Conservation (phyloP, 495 filamentous ascomycete species). For the Gamarada debralockiae region DNA sequence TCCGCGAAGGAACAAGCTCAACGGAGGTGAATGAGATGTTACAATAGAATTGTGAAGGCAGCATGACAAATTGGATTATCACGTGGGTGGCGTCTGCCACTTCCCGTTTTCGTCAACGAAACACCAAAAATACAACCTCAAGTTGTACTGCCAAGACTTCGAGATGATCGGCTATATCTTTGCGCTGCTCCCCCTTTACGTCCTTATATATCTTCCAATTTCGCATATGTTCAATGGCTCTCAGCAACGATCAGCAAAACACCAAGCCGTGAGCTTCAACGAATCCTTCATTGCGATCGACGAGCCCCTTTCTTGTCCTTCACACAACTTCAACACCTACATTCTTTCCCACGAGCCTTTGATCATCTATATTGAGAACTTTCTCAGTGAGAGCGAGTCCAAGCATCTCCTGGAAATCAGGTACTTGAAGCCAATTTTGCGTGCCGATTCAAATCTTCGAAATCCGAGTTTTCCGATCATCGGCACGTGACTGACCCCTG, state of each 20-base stretch:
- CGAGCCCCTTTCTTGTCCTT: slow-evolving; percentile 19
- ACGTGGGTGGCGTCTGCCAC: no score
- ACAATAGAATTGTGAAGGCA: no score
- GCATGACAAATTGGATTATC: no score
- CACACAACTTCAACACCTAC: slow-evolving; percentile 20
- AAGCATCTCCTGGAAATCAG: slow-evolving; percentile 46
- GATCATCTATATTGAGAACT: slow-evolving; percentile 53
- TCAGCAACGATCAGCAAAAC: neutral
- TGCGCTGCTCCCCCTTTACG: slow-evolving; percentile 20
- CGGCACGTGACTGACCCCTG: slow-evolving; percentile 16
- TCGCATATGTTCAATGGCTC: slow-evolving; percentile 15
- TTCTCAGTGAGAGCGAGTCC: slow-evolving; percentile 44
- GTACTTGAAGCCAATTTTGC: slow-evolving; percentile 26
- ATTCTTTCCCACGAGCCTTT: slow-evolving; percentile 48
- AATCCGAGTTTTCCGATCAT: slow-evolving; percentile 7
- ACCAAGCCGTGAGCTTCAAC: slow-evolving; percentile 6
- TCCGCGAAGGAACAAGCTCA: no score
- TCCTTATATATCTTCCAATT: slow-evolving; percentile 25
- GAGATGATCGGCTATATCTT: slow-evolving; percentile 23
- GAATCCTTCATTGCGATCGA: slow-evolving; percentile 19
- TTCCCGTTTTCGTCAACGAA: no score
- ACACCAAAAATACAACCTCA: no score
- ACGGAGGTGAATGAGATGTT: no score
- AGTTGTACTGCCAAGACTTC: neutral
- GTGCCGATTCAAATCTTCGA: neutral